A percentile compares a stretch with the other conserved stretches of the same genome.
phyloP scores from a whole-genome alignment of 179 eudicot genomes.

The Carnegiea gigantea region DNA sequence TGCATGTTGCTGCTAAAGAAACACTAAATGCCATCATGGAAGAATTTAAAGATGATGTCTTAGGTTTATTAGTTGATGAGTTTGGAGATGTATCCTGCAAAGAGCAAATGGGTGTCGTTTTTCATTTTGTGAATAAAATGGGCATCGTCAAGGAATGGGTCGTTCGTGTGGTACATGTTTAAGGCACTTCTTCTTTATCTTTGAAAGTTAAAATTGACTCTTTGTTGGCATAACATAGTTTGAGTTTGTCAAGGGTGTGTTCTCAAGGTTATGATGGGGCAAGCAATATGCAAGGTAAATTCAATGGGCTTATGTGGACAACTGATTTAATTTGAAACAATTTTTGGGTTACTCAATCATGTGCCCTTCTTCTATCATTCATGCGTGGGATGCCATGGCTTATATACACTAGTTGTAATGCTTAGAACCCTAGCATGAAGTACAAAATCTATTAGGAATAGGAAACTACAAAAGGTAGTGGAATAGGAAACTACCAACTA shows the following conservation, averaged over 20 bases:
- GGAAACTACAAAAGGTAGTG: too few species aligned
- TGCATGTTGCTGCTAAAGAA: neutral
- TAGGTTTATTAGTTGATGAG: constrained; percentile 9
- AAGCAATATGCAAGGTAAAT: neutral
- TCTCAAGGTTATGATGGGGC: neutral
- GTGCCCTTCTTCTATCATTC: too few species aligned
- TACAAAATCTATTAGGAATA: too few species aligned
- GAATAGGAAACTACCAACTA: too few species aligned
- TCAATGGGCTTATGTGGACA: too few species aligned
- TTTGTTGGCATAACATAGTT: neutral
- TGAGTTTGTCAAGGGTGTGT: neutral
- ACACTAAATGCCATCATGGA: neutral
- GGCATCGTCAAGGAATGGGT: constrained; percentile 9
- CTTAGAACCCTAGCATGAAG: too few species aligned
- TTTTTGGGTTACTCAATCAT: too few species aligned
- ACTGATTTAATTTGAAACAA: too few species aligned
- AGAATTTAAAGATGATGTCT: constrained; percentile 2
- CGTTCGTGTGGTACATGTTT: neutral
- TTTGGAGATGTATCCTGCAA: neutral
- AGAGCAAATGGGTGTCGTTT: constrained; percentile 2
- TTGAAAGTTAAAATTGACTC: neutral
- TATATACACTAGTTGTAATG: too few species aligned
- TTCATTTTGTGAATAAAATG: constrained; percentile 1
- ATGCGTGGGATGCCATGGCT: too few species aligned
- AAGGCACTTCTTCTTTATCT: neutral